phyloP scores from a whole-genome alignment of 2,329 filamentous ascomycete genomes.

The Penicillium occitanis region DNA sequence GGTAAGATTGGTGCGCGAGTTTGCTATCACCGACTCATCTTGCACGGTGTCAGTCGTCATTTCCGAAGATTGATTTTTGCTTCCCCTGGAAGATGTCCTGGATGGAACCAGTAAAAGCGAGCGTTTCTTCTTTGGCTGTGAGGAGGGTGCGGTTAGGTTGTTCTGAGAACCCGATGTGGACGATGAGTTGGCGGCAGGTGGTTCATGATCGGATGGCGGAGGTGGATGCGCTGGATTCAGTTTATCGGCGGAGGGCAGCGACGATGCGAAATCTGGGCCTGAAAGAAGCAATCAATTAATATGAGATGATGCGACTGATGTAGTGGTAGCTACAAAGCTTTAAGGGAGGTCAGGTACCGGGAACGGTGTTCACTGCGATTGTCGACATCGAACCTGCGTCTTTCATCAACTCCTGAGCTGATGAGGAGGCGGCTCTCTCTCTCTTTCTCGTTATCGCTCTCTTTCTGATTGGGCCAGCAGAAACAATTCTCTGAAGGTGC shows the following conservation, averaged over 20 bases:
- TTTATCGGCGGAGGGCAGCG: slow-evolving; percentile 19
- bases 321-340: neutral
- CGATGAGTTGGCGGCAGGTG: slow-evolving; percentile 17
- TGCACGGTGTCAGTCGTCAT: slow-evolving; percentile 34
- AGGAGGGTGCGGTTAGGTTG: slow-evolving; percentile 21
- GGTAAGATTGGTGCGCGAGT: slow-evolving; percentile 66
- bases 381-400: slow-evolving; percentile 38
- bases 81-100: slow-evolving; percentile 40
- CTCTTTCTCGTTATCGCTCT: slow-evolving; percentile 33
- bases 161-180: slow-evolving; percentile 15
- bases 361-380: slow-evolving; percentile 14
- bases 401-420: slow-evolving; percentile 31
- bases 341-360: slow-evolving; percentile 8
- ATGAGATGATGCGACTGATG: neutral
- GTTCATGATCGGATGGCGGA: slow-evolving; percentile 19
- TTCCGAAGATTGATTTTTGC: slow-evolving; percentile 37
- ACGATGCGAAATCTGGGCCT: slow-evolving; percentile 23
- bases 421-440: slow-evolving; percentile 33
- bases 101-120: slow-evolving; percentile 40
- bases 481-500: slow-evolving; percentile 26
- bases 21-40: slow-evolving; percentile 54
- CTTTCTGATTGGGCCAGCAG: slow-evolving; percentile 25
- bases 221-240: slow-evolving; percentile 16
- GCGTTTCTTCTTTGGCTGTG: slow-evolving; percentile 39
- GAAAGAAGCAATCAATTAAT: neutral